phyloP scores from a whole-genome alignment of 164 flowering plant genomes.

The Santalum album region DNA sequence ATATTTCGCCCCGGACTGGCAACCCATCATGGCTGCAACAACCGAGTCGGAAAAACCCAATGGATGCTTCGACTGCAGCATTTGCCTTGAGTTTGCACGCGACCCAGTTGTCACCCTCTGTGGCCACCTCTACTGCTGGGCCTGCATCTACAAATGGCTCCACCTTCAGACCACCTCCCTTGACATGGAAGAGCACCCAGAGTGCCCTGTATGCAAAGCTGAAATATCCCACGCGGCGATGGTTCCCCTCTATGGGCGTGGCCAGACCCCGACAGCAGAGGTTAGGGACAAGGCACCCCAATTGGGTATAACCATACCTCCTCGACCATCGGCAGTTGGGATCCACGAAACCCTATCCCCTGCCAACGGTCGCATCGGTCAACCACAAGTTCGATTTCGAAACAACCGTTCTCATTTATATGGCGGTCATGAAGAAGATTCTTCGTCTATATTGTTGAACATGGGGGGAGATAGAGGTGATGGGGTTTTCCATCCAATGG shows the following conservation, averaged over 20 bases:
- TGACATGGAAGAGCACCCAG: conserved; percentile 33
- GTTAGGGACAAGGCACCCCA: conserved; percentile 9
- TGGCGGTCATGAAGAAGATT: conserved; percentile 11
- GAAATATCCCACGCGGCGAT: conserved; percentile 37
- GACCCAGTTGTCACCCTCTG: conserved; percentile 68
- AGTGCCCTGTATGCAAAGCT: conserved; percentile 65
- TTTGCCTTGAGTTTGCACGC: conserved; percentile 46
- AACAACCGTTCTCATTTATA: conserved; percentile 12
- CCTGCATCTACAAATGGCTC: conserved; percentile 68
- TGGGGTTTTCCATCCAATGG: conserved; percentile 19
- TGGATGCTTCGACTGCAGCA: conserved; percentile 56
- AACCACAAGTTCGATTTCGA: conserved; percentile 22
- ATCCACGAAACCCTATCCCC: conserved; percentile 11
- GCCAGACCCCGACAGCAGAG: conserved; percentile 16
- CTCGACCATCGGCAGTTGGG: conserved; percentile 36
- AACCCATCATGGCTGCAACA: conserved; percentile 7
- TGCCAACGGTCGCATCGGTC: conserved; percentile 11
- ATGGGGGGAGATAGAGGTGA: conserved; percentile 9
- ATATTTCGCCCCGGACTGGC: conserved; percentile 20
- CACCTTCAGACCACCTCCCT: conserved; percentile 34
- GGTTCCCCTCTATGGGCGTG: conserved; percentile 57
- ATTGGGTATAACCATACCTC: conserved; percentile 25
- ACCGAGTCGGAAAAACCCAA: conserved; percentile 10
- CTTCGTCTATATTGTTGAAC: conserved; percentile 13
- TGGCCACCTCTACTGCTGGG: conserved; percentile 74